Percentiles rank a stretch among this genome's conserved stretches.
These are phyloP conservation scores for Globisporangium carolinianum DNA, from an alignment of 352 stramenopile species.

Conservation along the genomic window DNA sequence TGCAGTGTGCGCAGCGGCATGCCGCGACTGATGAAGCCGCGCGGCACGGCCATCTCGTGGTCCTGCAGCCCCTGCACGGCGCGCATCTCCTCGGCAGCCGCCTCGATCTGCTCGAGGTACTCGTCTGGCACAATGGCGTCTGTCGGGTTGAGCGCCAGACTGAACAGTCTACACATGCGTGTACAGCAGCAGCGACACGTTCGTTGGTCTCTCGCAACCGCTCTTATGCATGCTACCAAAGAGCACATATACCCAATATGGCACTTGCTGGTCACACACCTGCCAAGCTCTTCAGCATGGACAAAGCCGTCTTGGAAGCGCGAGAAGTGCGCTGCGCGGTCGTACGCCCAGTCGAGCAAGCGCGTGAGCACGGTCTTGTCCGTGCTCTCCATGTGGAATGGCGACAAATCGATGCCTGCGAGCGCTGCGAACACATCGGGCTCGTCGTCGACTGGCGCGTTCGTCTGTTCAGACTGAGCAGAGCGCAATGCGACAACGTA, in stretches of 20 bases:
- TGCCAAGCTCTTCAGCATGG: constrained; percentile 38
- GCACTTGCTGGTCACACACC: not conserved
- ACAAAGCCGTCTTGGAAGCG: constrained; percentile 39
- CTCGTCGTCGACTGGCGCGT: not conserved
- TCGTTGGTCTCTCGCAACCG: too few species aligned
- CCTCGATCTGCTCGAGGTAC: constrained; percentile 26
- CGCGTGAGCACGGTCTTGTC: constrained; percentile 36
- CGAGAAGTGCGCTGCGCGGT: constrained; percentile 28
- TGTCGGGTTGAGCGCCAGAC: constrained; percentile 48
- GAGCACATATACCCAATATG: not conserved
- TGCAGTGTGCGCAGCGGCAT: constrained; percentile 45
- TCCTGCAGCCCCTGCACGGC: constrained; percentile 37
- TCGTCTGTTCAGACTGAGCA: not conserved
- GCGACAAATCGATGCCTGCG: constrained; percentile 35
- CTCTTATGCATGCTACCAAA: not conserved
- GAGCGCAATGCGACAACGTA: not conserved
- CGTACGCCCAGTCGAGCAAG: constrained; percentile 65
- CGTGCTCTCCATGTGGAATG: constrained; percentile 53
- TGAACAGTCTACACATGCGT: constrained; percentile 28
- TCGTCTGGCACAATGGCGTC: constrained; percentile 40
- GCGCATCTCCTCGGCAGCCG: constrained; percentile 28
- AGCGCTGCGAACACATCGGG: constrained; percentile 23
- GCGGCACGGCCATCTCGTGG: constrained; percentile 34
- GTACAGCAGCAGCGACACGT: not conserved
- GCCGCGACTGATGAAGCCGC: constrained; percentile 48